These are phyloP conservation scores for Candida orba DNA, from an alignment of 805 yeast species.

Conservation along the genomic window DNA sequence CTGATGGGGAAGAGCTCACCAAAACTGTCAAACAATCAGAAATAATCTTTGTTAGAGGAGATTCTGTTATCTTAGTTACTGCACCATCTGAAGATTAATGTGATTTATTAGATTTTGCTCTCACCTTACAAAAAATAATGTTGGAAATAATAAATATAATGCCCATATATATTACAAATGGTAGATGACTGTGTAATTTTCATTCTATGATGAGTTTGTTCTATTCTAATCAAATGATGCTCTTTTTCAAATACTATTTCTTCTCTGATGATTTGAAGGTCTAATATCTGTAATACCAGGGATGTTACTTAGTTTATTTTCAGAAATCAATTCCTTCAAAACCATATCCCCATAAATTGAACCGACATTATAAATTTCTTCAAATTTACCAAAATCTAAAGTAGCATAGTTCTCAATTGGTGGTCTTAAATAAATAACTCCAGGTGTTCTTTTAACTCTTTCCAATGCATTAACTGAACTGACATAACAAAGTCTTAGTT, in stretches of 20 bases:
- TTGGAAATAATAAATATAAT: no score
- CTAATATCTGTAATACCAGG: slow-evolving; percentile 41
- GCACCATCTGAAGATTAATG: slow-evolving; percentile 30
- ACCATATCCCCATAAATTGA: slow-evolving; percentile 58
- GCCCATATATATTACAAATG: no score
- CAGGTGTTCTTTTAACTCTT: slow-evolving; percentile 74
- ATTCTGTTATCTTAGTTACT: slow-evolving; percentile 81
- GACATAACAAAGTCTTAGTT: slow-evolving; percentile 86
- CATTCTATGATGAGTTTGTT: neutral
- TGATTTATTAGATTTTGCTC: no score
- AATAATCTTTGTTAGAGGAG: slow-evolving; percentile 97
- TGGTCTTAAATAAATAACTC: slow-evolving; percentile 84
- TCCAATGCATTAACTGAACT: slow-evolving; percentile 92
- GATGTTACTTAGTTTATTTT: slow-evolving; percentile 52
- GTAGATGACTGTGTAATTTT: neutral
- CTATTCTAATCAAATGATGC: slow-evolving; percentile 24
- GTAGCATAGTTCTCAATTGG: slow-evolving; percentile 92
- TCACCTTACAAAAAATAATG: no score
- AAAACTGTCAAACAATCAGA: slow-evolving; percentile 52
- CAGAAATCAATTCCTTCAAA: slow-evolving; percentile 43
- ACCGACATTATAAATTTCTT: slow-evolving; percentile 82
- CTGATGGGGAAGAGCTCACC: slow-evolving; percentile 32
- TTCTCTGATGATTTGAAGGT: slow-evolving; percentile 36
- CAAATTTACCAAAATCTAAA: slow-evolving; percentile 85
- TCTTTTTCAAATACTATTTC: slow-evolving; percentile 68